Base-by-base conservation (phyloP, 2,329 filamentous ascomycete species). In the Cladophialophora immunda region DNA sequence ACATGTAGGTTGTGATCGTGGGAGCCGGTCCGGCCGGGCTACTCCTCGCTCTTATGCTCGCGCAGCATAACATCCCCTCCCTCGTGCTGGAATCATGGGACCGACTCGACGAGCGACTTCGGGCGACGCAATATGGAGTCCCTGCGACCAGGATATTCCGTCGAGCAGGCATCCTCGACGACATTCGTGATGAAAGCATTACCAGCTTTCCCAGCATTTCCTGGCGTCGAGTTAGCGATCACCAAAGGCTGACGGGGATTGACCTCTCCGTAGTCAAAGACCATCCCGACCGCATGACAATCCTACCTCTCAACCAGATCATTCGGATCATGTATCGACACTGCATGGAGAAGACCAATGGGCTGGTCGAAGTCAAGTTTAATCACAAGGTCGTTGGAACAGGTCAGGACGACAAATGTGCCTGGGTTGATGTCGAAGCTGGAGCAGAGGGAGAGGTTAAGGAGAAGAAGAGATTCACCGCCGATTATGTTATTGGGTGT, bases 101-200 rank as follows among this genome's bases (percentile, higher is more conserved):
- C 52, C 29, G 50, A 38, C 57, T 68, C 17, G 68, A 70, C 55
- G 58, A 68, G 27, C 52, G 58, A 27, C 65, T 63, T 3, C 85
- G 88, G 30, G 88, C 88, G 15, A 85, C 87, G 2, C 86, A 89
- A 75, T 89, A 89, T 74, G 86, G 84, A 3, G 81, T 85, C 0
- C 82, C 86, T 0, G 87, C 86, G 1, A 83, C 87, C 56, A 84
- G 83, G 34, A 86, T 87, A 65, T 82, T 90, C 57, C 74, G 79
- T 45, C 82, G 84, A 25, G 87, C 87, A 0, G 87, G 87, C 0
- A 81, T 90, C 15, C 77, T 89, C 19, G 81, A 83, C 22, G 80
- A 84, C 71, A 77, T 85, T n/a, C 78, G 79, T 17, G 73, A 74
- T 5, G 17, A 56, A 36, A 83, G 45, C 53, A 66, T 70, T 27